phyloP scores from a whole-genome alignment of 768 basidiomycete species.

The Rhizopogon roseolus region DNA sequence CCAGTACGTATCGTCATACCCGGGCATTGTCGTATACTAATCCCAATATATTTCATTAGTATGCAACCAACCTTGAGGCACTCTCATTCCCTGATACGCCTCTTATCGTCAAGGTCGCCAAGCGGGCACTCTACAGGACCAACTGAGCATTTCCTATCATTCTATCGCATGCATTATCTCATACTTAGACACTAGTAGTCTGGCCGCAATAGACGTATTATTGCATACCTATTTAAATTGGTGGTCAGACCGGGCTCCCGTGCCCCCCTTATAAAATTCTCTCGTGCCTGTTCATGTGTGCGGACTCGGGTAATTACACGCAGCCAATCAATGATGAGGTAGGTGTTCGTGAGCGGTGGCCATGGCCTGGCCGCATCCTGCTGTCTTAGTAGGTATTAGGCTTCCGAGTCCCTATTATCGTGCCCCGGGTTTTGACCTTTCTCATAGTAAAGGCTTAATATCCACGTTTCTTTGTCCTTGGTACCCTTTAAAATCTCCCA shows the following conservation, averaged over 20 bases:
- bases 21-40: constrained; percentile 5
- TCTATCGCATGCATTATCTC: constrained; percentile 6
- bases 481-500: too few species aligned
- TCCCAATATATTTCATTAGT: constrained; percentile 42
- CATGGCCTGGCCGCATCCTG: too few species aligned
- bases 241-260: neutral
- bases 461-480: too few species aligned
- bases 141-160: constrained; percentile 39
- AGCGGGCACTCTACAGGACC: constrained; percentile 86
- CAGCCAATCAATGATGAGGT: too few species aligned
- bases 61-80: constrained; percentile 83
- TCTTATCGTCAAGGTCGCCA: constrained; percentile 90
- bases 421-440: too few species aligned
- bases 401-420: too few species aligned
- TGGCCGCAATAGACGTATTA: constrained; percentile 15
- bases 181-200: constrained; percentile 12
- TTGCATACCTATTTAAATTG: neutral
- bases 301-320: too few species aligned
- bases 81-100: constrained; percentile 93
- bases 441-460: too few species aligned
- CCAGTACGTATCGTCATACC: constrained; percentile 53
- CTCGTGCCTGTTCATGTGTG: neutral
- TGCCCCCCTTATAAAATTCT: neutral
- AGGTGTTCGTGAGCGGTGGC: too few species aligned
- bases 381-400: too few species aligned